Percentiles rank a stretch among this genome's conserved stretches.
Evolutionary conservation across 345 rosid genomes (phyloP).

Genomic region (Murraya koenigii): DNA sequence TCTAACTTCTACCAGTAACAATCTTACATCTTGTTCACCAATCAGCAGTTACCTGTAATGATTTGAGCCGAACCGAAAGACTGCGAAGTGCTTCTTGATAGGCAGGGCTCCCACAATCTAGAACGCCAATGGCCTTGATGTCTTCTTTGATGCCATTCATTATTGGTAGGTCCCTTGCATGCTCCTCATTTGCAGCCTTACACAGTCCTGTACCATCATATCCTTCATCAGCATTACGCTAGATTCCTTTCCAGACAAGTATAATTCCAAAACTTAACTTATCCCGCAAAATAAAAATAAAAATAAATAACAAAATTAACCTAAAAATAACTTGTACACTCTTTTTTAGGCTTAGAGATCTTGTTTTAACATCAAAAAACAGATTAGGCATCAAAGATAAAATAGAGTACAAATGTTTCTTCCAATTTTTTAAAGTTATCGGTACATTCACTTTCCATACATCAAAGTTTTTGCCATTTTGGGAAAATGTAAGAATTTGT

Average conservation of each 20-base stretch:
- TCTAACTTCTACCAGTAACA: not conserved
- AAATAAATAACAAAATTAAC: too few species aligned
- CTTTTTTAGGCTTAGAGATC: too few species aligned
- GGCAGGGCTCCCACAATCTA: slow-evolving; percentile 39
- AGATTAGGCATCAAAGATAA: too few species aligned
- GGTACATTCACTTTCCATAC: too few species aligned
- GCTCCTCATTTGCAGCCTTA: slow-evolving; percentile 57
- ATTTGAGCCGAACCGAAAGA: slow-evolving; percentile 54
- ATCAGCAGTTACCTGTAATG: slow-evolving; percentile 40
- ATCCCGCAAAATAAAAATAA: too few species aligned
- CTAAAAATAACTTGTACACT: not conserved
- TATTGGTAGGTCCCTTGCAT: slow-evolving; percentile 65
- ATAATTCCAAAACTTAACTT: not conserved
- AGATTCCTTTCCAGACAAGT: slow-evolving; percentile 6
- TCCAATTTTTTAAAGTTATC: too few species aligned
- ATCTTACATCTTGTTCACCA: not conserved
- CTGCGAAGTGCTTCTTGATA: slow-evolving; percentile 48
- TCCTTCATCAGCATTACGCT: not conserved
- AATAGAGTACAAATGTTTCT: too few species aligned
- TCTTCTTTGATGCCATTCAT: slow-evolving; percentile 77
- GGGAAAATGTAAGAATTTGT: too few species aligned
- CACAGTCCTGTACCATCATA: slow-evolving; percentile 47
- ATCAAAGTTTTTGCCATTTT: too few species aligned
- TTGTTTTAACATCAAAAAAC: too few species aligned
- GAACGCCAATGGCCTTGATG: slow-evolving; percentile 59